These are phyloP conservation scores for Gliomastix tumulicola DNA, from an alignment of 2,329 filamentous ascomycete species.

Conservation along the genomic window DNA sequence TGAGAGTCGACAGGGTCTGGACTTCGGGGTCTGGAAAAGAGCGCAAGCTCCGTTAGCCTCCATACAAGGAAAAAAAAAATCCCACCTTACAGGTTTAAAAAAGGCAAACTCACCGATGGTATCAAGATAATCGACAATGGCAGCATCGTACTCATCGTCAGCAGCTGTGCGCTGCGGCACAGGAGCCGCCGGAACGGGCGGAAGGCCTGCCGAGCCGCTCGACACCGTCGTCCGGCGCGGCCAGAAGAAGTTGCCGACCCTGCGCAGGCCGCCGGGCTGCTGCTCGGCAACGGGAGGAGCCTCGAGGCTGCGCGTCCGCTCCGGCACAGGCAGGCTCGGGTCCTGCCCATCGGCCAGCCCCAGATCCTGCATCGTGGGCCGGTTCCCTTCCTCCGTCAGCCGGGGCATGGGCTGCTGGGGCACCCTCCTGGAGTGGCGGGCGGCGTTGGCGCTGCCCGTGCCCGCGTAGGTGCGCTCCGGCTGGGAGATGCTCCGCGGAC, in stretches of 20 bases:
- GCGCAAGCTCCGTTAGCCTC: too few relatives aligned
- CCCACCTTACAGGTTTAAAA: not conserved
- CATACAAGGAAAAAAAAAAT: not conserved
- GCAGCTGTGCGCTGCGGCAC: too few relatives aligned
- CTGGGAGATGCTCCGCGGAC: slow-evolving; percentile 27
- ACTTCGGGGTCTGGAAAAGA: slow-evolving; percentile 67
- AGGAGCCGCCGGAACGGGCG: too few relatives aligned
- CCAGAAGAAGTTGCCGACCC: slow-evolving; percentile 19
- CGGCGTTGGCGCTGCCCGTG: slow-evolving; percentile 10
- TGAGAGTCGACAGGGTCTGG: slow-evolving; percentile 73
- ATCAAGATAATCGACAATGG: slow-evolving; percentile 30
- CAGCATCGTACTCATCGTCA: slow-evolving; percentile 27
- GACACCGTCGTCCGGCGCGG: too few relatives aligned
- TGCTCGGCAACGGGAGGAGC: too few relatives aligned
- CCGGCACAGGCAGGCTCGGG: too few relatives aligned
- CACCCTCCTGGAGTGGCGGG: slow-evolving; percentile 18
- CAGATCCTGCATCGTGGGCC: slow-evolving; percentile 26
- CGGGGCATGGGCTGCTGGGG: slow-evolving; percentile 27
- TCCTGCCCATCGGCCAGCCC: slow-evolving; percentile 12
- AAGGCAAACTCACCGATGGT: slow-evolving; percentile 23
- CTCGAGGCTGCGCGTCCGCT: not conserved
- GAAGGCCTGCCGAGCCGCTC: too few relatives aligned
- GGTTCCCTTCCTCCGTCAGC: slow-evolving; percentile 27
- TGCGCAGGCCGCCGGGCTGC: too few relatives aligned
- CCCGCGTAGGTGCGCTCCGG: slow-evolving; percentile 16